Evolutionary conservation across 345 rosid genomes (phyloP).

Genomic region (Mercurialis annua): DNA sequence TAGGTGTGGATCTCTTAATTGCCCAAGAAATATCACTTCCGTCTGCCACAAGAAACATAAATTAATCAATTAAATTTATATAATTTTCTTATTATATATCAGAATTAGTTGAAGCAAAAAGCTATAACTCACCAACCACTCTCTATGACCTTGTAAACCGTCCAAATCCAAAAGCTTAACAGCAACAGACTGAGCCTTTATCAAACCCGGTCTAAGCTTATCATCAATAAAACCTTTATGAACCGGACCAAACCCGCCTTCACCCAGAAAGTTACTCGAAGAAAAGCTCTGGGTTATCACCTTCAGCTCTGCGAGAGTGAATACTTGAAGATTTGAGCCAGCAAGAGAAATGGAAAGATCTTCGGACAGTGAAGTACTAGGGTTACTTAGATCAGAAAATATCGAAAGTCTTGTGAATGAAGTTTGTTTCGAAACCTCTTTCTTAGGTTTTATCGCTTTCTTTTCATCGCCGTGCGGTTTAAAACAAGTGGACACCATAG

Average conservation of each 20-base stretch:
- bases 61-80: not conserved
- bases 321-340: slow-evolving; percentile 71
- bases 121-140: slow-evolving; percentile 79
- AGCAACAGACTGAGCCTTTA: slow-evolving; percentile 86
- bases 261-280: slow-evolving; percentile 63
- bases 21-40: slow-evolving; percentile 81
- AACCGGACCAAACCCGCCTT: slow-evolving; percentile 92
- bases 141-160: slow-evolving; percentile 82
- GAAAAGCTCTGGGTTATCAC: slow-evolving; percentile 75
- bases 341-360: slow-evolving; percentile 78
- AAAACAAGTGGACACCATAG: slow-evolving; percentile 50
- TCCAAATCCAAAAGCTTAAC: slow-evolving; percentile 78
- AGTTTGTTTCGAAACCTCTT: slow-evolving; percentile 40
- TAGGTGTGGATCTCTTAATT: slow-evolving; percentile 69
- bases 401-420: slow-evolving; percentile 56
- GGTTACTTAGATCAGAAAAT: slow-evolving; percentile 66
- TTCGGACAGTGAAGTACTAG: slow-evolving; percentile 56
- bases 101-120: not conserved
- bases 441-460: slow-evolving; percentile 28
- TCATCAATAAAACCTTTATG: slow-evolving; percentile 89
- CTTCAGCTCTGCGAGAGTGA: slow-evolving; percentile 67
- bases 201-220: slow-evolving; percentile 72
- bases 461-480: slow-evolving; percentile 21
- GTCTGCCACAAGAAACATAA: slow-evolving; percentile 41
- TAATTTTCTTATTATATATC: not conserved